Percentiles rank a stretch among this genome's conserved stretches.
These are phyloP conservation scores for Heritiera fomes DNA, from an alignment of 345 rosid genomes.

Conservation along the genomic window DNA sequence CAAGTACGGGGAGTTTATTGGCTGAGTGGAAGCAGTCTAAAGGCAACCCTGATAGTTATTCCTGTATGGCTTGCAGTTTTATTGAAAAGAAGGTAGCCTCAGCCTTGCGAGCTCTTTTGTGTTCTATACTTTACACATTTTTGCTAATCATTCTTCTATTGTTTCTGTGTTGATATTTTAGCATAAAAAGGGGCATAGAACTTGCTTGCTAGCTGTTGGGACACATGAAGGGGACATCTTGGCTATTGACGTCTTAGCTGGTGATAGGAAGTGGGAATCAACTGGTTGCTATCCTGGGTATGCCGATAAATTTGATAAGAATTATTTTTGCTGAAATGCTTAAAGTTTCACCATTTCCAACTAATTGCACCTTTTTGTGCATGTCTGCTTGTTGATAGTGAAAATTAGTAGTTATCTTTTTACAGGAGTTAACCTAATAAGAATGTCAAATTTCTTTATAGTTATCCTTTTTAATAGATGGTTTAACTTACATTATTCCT, in stretches of 20 bases:
- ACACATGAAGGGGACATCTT: constrained; percentile 42
- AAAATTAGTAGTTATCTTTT: background rate
- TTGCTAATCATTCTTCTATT: constrained; percentile 15
- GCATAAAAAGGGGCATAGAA: constrained; percentile 28
- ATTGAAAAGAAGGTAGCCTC: constrained; percentile 39
- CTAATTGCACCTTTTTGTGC: background rate
- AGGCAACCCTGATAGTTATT: constrained; percentile 25
- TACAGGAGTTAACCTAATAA: background rate
- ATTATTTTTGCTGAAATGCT: constrained; percentile 2
- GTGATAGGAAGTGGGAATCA: constrained; percentile 44
- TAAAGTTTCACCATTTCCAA: background rate
- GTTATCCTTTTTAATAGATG: background rate
- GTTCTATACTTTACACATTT: background rate
- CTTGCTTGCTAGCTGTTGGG: constrained; percentile 45
- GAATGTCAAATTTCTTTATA: background rate
- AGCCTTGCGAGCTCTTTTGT: background rate
- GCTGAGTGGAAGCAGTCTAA: constrained; percentile 40
- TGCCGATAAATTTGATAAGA: constrained; percentile 15
- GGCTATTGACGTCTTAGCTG: constrained; percentile 38
- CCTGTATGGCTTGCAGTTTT: constrained; percentile 40
- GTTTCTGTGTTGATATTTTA: constrained; percentile 18
- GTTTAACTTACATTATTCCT: background rate
- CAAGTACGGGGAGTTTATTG: constrained; percentile 37
- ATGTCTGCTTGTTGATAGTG: background rate
- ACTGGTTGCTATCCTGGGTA: constrained; percentile 37